Percentiles rank a stretch among this genome's conserved stretches.
These are phyloP conservation scores for Aspergillus fructus DNA, from an alignment of 2,329 filamentous ascomycete genomes.

Conservation along the genomic window DNA sequence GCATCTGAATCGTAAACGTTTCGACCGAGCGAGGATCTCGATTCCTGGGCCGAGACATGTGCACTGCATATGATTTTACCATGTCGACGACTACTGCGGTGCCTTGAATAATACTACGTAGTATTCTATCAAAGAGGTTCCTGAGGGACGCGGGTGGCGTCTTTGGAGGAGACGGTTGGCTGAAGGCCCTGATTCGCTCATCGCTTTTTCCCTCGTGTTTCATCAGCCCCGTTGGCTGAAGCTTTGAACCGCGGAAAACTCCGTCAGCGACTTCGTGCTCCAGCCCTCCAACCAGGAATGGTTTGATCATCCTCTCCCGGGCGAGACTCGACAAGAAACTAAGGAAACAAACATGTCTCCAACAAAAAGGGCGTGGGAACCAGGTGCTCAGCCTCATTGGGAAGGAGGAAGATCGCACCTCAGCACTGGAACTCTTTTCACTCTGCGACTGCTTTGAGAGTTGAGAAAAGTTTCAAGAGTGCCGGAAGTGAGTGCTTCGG, in stretches of 20 bases:
- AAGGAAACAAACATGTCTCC: too few relatives aligned
- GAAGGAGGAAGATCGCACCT: too few relatives aligned
- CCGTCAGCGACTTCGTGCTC: neutral
- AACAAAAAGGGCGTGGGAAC: too few relatives aligned
- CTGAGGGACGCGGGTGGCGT: neutral
- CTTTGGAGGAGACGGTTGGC: neutral
- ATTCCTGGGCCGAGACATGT: neutral
- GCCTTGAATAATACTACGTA: neutral
- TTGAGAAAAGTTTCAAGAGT: neutral
- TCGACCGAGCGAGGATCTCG: neutral
- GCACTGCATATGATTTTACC: neutral
- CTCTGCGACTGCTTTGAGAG: neutral
- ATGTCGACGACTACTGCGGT: neutral
- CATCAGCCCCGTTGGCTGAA: neutral
- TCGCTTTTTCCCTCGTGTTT: neutral
- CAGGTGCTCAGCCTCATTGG: too few relatives aligned
- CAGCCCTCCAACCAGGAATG: neutral
- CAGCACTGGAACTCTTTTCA: neutral
- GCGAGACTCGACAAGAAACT: too few relatives aligned
- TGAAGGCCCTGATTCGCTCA: constrained; percentile 1
- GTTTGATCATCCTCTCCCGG: neutral
- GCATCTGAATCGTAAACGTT: neutral
- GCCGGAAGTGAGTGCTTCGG: too few relatives aligned
- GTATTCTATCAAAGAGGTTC: neutral
- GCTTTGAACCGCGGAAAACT: constrained; percentile 5